Evolutionary conservation across 495 filamentous ascomycete species (phyloP).

Genomic region (Talaromyces stipitatus): DNA sequence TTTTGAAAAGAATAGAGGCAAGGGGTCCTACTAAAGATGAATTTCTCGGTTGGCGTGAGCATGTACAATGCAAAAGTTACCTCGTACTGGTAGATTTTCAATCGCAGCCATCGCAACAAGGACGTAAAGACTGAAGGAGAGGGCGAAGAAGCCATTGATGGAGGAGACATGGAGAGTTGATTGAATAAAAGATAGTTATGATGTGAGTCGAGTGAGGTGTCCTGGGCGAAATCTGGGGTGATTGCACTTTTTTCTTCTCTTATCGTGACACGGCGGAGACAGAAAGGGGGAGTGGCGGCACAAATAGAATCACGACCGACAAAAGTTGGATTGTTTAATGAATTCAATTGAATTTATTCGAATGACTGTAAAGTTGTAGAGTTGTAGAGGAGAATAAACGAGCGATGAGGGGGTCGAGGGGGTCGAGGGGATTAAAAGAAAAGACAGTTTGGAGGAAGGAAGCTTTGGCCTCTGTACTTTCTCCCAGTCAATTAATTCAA

Average conservation of each 20-base stretch:
- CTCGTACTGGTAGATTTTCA: slow-evolving; percentile 82
- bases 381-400: too few relatives aligned
- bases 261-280: neutral
- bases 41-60: slow-evolving; percentile 75
- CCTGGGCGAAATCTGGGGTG: neutral
- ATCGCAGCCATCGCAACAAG: slow-evolving; percentile 57
- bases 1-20: too few relatives aligned
- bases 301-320: neutral
- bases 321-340: neutral
- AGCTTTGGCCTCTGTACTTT: too few relatives aligned
- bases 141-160: slow-evolving; percentile 16
- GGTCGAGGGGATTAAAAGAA: too few relatives aligned
- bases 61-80: slow-evolving; percentile 82
- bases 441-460: too few relatives aligned
- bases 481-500: too few relatives aligned
- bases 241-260: neutral
- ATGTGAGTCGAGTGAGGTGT: neutral
- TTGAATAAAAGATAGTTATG: neutral
- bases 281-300: neutral
- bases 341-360: neutral
- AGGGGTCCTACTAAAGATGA: slow-evolving; percentile 67
- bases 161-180: neutral
- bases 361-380: too few relatives aligned
- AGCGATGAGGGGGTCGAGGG: too few relatives aligned
- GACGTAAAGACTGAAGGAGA: slow-evolving; percentile 32